Percentiles rank a stretch among this genome's conserved stretches.
These are phyloP conservation scores for Asterophora parasitica DNA, from an alignment of 768 basidiomycete genomes.

Conservation along the genomic window DNA sequence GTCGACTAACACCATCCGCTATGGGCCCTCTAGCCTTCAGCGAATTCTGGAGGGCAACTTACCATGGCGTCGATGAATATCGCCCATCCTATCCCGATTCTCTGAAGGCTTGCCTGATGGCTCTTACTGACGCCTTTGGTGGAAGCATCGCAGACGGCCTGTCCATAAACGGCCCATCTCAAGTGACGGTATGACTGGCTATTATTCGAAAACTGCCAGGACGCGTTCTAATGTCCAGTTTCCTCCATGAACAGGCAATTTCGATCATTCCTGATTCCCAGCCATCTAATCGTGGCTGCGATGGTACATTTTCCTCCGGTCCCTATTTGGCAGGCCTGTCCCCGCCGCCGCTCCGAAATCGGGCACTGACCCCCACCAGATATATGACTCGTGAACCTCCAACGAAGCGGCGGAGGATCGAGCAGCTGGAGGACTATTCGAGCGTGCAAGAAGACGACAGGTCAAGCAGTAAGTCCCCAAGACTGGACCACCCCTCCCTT, in stretches of 20 bases:
- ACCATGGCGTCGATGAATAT: constrained; percentile 37
- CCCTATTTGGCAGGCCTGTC: not conserved
- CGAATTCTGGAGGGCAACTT: constrained; percentile 55
- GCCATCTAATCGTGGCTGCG: constrained; percentile 7
- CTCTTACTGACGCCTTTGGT: constrained; percentile 42
- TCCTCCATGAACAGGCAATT: not conserved
- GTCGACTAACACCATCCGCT: constrained; percentile 35
- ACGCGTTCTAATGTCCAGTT: not conserved
- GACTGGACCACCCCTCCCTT: not conserved
- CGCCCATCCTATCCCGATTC: constrained; percentile 37
- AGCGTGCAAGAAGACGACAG: not conserved
- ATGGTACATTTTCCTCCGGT: not conserved
- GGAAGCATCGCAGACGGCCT: constrained; percentile 43
- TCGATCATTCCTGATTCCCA: constrained; percentile 28
- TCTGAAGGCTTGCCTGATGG: constrained; percentile 40
- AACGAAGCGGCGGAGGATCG: constrained; percentile 2
- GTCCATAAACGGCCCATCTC: constrained; percentile 32
- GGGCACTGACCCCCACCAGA: not conserved
- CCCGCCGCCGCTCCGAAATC: not conserved
- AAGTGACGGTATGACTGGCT: constrained; percentile 31
- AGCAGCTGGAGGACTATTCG: not conserved
- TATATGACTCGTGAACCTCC: not conserved
- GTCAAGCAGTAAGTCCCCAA: not conserved
- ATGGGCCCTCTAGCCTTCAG: constrained; percentile 50
- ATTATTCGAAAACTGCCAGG: not conserved